Percentiles rank a stretch among this genome's conserved stretches.
Evolutionary conservation across 495 filamentous ascomycete genomes (phyloP).

Genomic region (Daldinia grandis): DNA sequence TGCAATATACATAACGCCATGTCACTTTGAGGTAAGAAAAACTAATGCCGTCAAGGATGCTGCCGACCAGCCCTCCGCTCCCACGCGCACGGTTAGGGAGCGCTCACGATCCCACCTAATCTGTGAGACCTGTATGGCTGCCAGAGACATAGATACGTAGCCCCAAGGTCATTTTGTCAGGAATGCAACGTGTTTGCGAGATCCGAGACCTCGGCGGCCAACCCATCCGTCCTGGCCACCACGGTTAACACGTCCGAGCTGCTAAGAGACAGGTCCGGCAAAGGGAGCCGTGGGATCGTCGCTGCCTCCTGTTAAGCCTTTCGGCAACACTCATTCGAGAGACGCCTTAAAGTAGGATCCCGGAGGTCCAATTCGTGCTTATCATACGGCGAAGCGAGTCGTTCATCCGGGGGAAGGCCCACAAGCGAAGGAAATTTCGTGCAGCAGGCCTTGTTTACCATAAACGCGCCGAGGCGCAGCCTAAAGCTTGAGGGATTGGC

Average conservation of each 20-base stretch:
- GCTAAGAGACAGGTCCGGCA: slow-evolving; percentile 16
- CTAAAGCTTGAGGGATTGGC: slow-evolving; percentile 24
- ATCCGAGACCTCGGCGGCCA: slow-evolving; percentile 35
- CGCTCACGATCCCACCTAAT: slow-evolving; percentile 42
- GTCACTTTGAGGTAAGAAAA: slow-evolving; percentile 23
- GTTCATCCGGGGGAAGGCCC: slow-evolving; percentile 31
- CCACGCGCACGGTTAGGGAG: slow-evolving; percentile 33
- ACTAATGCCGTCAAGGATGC: slow-evolving; percentile 26
- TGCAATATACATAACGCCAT: slow-evolving; percentile 31
- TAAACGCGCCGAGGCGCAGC: slow-evolving; percentile 28
- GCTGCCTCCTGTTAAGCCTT: slow-evolving; percentile 24
- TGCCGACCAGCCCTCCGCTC: slow-evolving; percentile 25
- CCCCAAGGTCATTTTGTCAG: slow-evolving; percentile 24
- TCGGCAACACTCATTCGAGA: slow-evolving; percentile 26
- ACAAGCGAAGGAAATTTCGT: slow-evolving; percentile 29
- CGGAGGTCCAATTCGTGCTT: slow-evolving; percentile 4
- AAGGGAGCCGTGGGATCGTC: slow-evolving; percentile 22
- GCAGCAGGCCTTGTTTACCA: slow-evolving; percentile 38
- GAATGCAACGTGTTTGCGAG: slow-evolving; percentile 39
- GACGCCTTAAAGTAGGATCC: slow-evolving; percentile 10
- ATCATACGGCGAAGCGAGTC: slow-evolving; percentile 28
- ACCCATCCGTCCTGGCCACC: slow-evolving; percentile 25
- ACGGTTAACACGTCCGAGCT: slow-evolving; percentile 21
- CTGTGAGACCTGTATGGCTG: slow-evolving; percentile 27
- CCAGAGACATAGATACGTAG: slow-evolving; percentile 40